Conservation (phyloP, 306 rosid genomes). For the Coriaria nepalensis region DNA sequence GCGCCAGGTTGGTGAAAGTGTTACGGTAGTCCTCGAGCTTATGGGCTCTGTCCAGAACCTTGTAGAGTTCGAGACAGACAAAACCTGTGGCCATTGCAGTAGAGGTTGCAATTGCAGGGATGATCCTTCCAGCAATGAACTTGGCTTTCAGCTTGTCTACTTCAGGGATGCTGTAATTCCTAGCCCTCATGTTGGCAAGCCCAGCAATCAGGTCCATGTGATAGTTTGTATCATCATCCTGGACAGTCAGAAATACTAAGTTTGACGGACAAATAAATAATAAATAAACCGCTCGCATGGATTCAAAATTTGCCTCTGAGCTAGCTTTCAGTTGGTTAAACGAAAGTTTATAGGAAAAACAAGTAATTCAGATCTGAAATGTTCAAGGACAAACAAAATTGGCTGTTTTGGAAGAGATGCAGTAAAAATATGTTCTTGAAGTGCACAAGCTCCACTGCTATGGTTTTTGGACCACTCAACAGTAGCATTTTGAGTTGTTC, state of each 20-base stretch:
- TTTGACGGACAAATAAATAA: too few relatives aligned
- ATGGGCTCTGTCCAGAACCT: constrained; percentile 68
- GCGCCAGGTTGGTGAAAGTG: constrained; percentile 77
- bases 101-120: constrained; percentile 93
- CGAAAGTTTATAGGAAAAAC: too few relatives aligned
- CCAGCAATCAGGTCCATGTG: constrained; percentile 94
- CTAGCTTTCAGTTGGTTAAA: too few relatives aligned
- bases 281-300: too few relatives aligned
- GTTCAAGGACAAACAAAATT: too few relatives aligned
- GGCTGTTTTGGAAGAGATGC: too few relatives aligned
- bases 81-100: constrained; percentile 97
- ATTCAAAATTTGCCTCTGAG: too few relatives aligned
- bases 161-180: constrained; percentile 87
- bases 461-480: too few relatives aligned
- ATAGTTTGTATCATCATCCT: constrained; percentile 95
- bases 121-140: constrained; percentile 90
- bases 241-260: constrained; percentile 9
- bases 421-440: too few relatives aligned
- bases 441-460: too few relatives aligned
- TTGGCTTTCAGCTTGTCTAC: constrained; percentile 97
- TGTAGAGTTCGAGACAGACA: constrained; percentile 88
- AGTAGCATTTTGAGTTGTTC: too few relatives aligned
- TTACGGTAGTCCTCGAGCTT: constrained; percentile 73
- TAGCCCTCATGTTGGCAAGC: constrained; percentile 98
- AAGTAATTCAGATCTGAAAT: too few relatives aligned